These are phyloP conservation scores for Calocybe cyanea DNA, from an alignment of 768 basidiomycete species.

Conservation along the genomic window DNA sequence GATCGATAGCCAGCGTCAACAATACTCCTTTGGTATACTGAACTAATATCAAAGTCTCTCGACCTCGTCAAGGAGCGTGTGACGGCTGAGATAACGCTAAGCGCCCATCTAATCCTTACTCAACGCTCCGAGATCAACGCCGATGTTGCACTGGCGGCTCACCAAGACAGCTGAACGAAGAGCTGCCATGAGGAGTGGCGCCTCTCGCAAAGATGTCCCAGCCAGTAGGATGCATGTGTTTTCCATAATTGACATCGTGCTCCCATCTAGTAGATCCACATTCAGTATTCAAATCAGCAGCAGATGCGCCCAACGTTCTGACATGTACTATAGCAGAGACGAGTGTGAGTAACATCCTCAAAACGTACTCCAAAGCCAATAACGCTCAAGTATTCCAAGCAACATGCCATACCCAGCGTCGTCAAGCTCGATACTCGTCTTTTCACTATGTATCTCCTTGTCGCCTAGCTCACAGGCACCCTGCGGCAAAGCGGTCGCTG, in stretches of 20 bases:
- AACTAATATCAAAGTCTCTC: no score
- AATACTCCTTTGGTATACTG: no score
- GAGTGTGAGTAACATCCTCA: slow-evolving; percentile 12
- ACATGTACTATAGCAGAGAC: no score
- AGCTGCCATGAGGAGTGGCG: slow-evolving; percentile 13
- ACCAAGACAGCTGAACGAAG: neutral
- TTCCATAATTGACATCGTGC: no score
- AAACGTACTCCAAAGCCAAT: slow-evolving; percentile 24
- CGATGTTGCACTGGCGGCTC: neutral
- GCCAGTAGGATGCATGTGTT: no score
- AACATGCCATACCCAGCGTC: slow-evolving; percentile 36
- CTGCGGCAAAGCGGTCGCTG: slow-evolving; percentile 5
- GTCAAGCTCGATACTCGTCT: slow-evolving; percentile 26
- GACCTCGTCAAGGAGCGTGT: no score
- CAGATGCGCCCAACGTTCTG: no score
- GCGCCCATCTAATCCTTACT: no score
- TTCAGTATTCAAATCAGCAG: no score
- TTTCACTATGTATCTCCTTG: slow-evolving; percentile 7
- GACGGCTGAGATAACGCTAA: no score
- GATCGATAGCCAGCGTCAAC: no score
- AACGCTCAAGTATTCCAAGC: slow-evolving; percentile 34
- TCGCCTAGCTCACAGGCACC: slow-evolving; percentile 1
- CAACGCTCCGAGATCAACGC: slow-evolving; percentile 7
- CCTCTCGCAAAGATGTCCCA: neutral
- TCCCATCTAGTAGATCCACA: no score